Evolutionary conservation across 768 basidiomycete species (phyloP).

Genomic region (Tylopilus sp.): DNA sequence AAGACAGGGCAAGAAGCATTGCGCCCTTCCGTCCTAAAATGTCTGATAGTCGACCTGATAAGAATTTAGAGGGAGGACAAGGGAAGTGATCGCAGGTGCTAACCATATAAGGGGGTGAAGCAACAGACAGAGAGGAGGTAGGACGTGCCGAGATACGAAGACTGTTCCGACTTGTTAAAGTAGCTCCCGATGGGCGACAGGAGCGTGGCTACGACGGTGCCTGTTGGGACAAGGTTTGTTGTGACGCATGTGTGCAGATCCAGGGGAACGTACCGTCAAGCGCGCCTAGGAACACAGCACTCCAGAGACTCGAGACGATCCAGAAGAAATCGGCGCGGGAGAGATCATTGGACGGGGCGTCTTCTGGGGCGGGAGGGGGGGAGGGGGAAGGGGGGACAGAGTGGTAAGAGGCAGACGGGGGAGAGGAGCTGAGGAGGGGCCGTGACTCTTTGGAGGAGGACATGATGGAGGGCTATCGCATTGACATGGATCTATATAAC

Average conservation of each 20-base stretch:
- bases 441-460: conserved; percentile 48
- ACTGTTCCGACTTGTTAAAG: conserved; percentile 74
- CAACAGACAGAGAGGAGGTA: conserved; percentile 87
- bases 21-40: conserved; percentile 84
- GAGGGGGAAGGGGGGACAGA: conserved; percentile 35
- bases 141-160: conserved; percentile 85
- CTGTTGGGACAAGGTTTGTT: conserved; percentile 26
- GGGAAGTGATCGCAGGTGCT: conserved; percentile 20
- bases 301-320: conserved; percentile 79
- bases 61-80: conserved; percentile 17
- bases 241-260: background rate
- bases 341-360: conserved; percentile 40
- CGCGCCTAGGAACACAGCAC: conserved; percentile 78
- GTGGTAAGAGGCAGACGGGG: conserved; percentile 39
- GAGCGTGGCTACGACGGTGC: conserved; percentile 85
- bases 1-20: conserved; percentile 75
- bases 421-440: conserved; percentile 47
- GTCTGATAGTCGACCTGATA: conserved; percentile 74
- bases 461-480: conserved; percentile 25
- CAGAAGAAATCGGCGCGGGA: conserved; percentile 57
- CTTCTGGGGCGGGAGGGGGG: conserved; percentile 27
- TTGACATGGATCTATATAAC: conserved; percentile 20
- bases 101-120: conserved; percentile 87
- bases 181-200: conserved; percentile 82
- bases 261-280: conserved; percentile 63